A percentile compares a stretch with the other conserved stretches of the same genome.
Evolutionary conservation across 192 early-diverging fungal genomes (phyloP).

Genomic region (Coemansia sp.): DNA sequence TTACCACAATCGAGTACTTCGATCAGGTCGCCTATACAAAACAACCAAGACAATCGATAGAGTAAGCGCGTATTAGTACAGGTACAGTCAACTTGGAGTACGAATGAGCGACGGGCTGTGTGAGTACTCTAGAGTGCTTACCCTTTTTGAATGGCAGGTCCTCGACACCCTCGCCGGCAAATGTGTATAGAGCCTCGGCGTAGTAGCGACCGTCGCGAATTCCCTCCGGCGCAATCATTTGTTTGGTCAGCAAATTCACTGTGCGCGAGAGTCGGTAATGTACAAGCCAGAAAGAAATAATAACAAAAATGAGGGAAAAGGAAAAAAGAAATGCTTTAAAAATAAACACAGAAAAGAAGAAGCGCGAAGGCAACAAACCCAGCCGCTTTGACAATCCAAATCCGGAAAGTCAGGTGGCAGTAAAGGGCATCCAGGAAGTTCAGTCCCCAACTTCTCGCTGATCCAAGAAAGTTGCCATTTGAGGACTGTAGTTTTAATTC

Average conservation of each 20-base stretch:
- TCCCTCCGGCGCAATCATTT: conserved; percentile 54
- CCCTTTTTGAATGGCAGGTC: conserved; percentile 56
- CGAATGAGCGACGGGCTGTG: not conserved
- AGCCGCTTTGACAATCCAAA: not conserved
- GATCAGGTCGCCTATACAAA: conserved; percentile 40
- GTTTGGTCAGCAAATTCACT: not conserved
- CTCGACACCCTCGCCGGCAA: conserved; percentile 53
- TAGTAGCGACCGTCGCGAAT: conserved; percentile 51
- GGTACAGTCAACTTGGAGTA: not conserved
- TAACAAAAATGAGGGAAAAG: not conserved
- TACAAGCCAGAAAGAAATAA: not conserved
- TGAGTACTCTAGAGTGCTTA: conserved; percentile 3
- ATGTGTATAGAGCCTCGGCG: conserved; percentile 56
- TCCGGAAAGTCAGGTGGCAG: not conserved
- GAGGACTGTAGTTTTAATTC: too few relatives aligned
- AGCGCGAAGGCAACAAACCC: not conserved
- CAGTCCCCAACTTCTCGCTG: too few relatives aligned
- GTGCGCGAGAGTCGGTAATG: not conserved
- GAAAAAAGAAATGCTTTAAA: not conserved
- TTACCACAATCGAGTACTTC: conserved; percentile 51
- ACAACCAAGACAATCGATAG: conserved; percentile 5
- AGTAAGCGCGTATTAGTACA: not conserved
- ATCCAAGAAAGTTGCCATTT: too few relatives aligned
- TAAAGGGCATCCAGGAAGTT: not conserved
- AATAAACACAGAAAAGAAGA: conserved; percentile 2